Evolutionary conservation across 108 stramenopile genomes (phyloP), one percentile per base, ranked within the genome.

Genomic region (Pseudonitzschia pungens): DNA sequence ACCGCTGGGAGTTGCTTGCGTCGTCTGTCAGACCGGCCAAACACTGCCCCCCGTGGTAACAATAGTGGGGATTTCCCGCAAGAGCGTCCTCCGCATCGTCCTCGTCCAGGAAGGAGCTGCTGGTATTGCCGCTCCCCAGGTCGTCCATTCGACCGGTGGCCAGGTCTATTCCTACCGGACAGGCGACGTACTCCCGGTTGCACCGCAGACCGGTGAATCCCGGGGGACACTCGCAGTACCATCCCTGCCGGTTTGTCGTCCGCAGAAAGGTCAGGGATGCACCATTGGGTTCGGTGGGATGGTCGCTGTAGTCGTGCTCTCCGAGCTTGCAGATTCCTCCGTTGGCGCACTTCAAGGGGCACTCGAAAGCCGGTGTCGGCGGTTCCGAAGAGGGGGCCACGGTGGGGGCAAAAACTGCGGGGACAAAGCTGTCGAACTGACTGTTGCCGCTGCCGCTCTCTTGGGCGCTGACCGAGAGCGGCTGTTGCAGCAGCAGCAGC

Each of bases 21-120:
- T 62, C 26, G 29, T 78, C 77, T 1, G 68, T 64, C 26, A 83
- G 15, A 14, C 77, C 82, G 10, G 55, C 56, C 51, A 83, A 69
- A 43, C 82, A 83, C 40, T 63, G 52, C 22, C 82, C 82, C 14
- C 82, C 82, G 51, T 83, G 73, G 53, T 76, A 83, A 50, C 82
- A 83, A 42, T 69, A 26, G 53, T 83, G 77, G 28, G 9, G 26
- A 11, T 16, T 32, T 0, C 4, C 21, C 20, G 70, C 69, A 1
- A 24, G 22, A 5, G 21, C 64, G 6, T 24, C 29, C 20, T 16
- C n/a, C 7, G 50, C 16, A 51, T 51, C 50, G 53, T 59, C 16
- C 44, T 26, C 26, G 10, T 55, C 26, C 6, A 24, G 9, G 10
- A 18, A 8, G 18, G 45, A 2, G 45, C 2, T 11, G 45, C 10